A percentile compares a stretch with the other conserved stretches of the same genome.
Evolutionary conservation across 2,329 filamentous ascomycete species (phyloP).

Genomic region (Trichoderma harzianum): DNA sequence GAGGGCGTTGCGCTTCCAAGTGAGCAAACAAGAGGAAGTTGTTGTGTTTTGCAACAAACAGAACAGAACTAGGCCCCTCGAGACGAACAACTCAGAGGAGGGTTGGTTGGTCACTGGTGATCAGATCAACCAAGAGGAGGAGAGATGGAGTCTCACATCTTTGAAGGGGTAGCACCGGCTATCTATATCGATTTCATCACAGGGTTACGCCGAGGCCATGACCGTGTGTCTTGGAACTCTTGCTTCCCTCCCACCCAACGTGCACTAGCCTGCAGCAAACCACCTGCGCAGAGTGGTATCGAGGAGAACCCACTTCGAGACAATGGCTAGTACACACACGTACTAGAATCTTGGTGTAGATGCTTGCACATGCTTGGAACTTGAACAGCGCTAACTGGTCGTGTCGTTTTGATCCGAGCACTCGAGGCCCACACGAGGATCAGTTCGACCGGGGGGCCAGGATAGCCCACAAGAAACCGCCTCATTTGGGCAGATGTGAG

Average conservation of each 20-base stretch:
- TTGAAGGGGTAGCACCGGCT: slow-evolving; percentile 14
- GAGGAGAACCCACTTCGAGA: not conserved
- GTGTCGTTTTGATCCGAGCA: not conserved
- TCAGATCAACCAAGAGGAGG: not conserved
- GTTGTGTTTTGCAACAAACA: not conserved
- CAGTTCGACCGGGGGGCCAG: not conserved
- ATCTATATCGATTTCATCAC: slow-evolving; percentile 8
- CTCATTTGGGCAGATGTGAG: slow-evolving; percentile 7
- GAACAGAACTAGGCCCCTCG: not conserved
- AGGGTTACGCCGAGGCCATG: not conserved
- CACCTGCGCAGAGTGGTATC: not conserved
- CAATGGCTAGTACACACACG: not conserved
- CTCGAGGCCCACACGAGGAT: not conserved
- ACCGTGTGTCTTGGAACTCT: not conserved
- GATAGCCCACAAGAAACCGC: not conserved
- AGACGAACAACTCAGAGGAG: not conserved
- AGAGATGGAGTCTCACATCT: not conserved
- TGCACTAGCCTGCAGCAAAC: not conserved
- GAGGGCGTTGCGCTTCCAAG: not conserved
- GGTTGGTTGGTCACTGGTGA: slow-evolving; percentile 1
- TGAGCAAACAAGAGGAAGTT: not conserved
- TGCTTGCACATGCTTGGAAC: not conserved
- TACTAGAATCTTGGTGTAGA: not conserved
- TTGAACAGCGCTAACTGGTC: slow-evolving; percentile 1
- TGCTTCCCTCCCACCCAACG: not conserved